Evolutionary conservation across 176 grass and related monocot species (phyloP).

Genomic region (Avena atlantica): DNA sequence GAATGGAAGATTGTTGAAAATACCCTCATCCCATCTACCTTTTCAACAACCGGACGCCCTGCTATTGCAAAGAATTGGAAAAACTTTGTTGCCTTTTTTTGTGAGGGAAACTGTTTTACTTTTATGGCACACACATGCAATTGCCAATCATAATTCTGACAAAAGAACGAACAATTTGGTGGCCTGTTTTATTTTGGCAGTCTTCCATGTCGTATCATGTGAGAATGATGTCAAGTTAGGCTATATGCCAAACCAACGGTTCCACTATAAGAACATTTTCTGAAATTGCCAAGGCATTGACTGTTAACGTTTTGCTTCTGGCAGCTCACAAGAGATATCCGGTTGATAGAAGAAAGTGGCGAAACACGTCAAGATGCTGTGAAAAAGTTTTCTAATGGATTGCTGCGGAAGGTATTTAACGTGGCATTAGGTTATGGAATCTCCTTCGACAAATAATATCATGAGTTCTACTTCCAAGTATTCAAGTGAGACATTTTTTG

Average conservation of each 20-base stretch:
- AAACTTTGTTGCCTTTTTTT: conserved; percentile 12
- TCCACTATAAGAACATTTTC: background rate
- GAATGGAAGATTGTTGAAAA: background rate
- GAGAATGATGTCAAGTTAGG: conserved; percentile 13
- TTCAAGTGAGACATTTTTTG: conserved; percentile 38
- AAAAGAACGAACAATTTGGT: background rate
- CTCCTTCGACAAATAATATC: conserved; percentile 15
- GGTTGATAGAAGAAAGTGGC: conserved; percentile 22
- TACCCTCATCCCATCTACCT: background rate
- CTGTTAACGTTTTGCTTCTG: conserved; percentile 6
- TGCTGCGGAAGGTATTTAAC: conserved; percentile 44
- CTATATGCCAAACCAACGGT: conserved; percentile 16
- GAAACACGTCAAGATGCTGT: conserved; percentile 37
- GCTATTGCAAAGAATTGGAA: background rate
- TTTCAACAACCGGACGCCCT: background rate
- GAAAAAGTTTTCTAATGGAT: conserved; percentile 32
- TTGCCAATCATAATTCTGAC: background rate
- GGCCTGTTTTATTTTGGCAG: background rate
- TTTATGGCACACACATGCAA: conserved; percentile 2
- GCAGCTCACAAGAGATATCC: conserved; percentile 43
- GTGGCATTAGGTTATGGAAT: conserved; percentile 9
- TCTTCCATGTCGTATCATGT: conserved; percentile 7
- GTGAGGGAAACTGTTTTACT: background rate
- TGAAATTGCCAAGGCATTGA: conserved; percentile 5
- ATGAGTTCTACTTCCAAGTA: background rate